Conservation (phyloP, 345 rosid genomes). For the Eucalyptus marginata region DNA sequence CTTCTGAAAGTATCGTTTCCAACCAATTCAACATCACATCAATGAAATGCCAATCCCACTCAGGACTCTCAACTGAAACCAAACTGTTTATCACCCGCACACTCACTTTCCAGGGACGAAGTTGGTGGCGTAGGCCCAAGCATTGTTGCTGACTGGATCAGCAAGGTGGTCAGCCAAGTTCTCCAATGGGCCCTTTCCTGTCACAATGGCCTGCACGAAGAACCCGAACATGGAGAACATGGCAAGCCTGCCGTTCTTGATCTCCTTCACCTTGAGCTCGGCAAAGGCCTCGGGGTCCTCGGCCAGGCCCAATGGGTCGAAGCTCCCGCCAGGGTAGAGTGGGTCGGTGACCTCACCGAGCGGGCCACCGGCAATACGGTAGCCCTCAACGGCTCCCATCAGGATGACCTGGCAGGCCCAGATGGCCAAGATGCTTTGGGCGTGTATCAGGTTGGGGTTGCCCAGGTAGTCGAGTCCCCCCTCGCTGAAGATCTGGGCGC, state of each 20-base stretch:
- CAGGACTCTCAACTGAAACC: background rate
- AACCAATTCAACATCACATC: background rate
- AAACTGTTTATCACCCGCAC: background rate
- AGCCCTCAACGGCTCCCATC: slow-evolving; percentile 3
- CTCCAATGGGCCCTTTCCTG: slow-evolving; percentile 11
- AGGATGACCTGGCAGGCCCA: slow-evolving; percentile 5
- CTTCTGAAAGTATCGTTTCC: background rate
- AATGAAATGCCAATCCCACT: background rate
- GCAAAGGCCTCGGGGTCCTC: slow-evolving; percentile 17
- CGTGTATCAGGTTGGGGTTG: slow-evolving; percentile 10
- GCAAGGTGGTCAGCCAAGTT: slow-evolving; percentile 12
- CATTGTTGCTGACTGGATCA: slow-evolving; percentile 13
- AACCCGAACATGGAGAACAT: slow-evolving; percentile 12
- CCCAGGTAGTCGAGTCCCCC: slow-evolving; percentile 10
- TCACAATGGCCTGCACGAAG: slow-evolving; percentile 3
- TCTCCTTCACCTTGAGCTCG: slow-evolving; percentile 13
- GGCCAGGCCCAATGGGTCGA: slow-evolving; percentile 10
- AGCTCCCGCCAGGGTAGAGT: slow-evolving; percentile 8
- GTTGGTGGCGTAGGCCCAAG: slow-evolving; percentile 14
- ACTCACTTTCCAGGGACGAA: slow-evolving; percentile 7
- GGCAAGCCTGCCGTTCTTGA: slow-evolving; percentile 13
- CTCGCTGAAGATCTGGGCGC: slow-evolving; percentile 1
- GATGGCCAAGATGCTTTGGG: slow-evolving; percentile 11
- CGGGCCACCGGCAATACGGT: background rate
- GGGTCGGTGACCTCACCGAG: slow-evolving; percentile 8